These are phyloP conservation scores for Beauveria sp. DNA, from an alignment of 2,329 filamentous ascomycete genomes.

Conservation along the genomic window DNA sequence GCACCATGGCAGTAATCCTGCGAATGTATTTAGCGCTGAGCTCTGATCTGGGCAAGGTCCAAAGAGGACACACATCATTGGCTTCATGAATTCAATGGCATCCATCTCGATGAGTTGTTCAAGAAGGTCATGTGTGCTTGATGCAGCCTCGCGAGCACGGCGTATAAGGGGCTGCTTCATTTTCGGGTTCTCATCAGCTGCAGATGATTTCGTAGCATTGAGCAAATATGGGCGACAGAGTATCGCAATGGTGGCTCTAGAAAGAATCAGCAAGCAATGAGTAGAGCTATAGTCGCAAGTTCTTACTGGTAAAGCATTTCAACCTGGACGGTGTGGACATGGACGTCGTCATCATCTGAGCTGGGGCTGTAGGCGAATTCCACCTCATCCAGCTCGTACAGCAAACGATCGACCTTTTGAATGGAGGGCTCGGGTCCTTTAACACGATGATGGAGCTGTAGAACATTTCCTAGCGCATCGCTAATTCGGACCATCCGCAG, in stretches of 20 bases:
- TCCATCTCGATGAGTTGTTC: conserved; percentile 1
- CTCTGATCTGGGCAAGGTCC: too few species aligned
- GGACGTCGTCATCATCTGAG: background rate
- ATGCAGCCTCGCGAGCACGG: conserved; percentile 3
- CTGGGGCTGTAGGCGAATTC: background rate
- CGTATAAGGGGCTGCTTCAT: background rate
- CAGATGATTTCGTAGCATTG: background rate
- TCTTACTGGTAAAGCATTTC: conserved; percentile 1
- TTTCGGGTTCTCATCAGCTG: background rate
- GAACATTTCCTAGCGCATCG: background rate
- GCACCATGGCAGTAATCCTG: conserved; percentile 7
- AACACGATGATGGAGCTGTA: conserved; percentile 1
- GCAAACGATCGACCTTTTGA: background rate
- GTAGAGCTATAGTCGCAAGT: background rate
- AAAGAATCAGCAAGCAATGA: background rate
- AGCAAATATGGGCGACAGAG: background rate
- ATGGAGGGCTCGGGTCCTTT: background rate
- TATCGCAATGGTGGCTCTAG: background rate
- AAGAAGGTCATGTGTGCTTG: background rate
- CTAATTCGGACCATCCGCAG: background rate
- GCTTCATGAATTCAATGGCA: background rate
- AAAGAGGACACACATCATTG: conserved; percentile 3
- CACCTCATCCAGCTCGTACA: background rate
- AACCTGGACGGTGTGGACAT: background rate
- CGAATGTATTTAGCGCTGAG: background rate